Percentiles rank a stretch among this genome's conserved stretches.
Evolutionary conservation across 331 rosid species (phyloP).

Genomic region (Rosa hybrid): DNA sequence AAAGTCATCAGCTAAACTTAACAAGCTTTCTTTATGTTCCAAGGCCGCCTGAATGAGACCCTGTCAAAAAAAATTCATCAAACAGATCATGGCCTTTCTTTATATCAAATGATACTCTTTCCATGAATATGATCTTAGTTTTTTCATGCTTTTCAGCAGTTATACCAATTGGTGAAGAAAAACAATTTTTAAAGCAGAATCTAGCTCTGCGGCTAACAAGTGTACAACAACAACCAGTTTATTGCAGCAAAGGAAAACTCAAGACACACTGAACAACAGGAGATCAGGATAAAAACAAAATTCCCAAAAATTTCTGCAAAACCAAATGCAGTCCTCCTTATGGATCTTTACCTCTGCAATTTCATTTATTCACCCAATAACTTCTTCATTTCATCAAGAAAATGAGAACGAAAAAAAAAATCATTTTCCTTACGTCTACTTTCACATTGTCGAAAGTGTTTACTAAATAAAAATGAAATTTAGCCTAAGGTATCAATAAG

Average conservation of each 20-base stretch:
- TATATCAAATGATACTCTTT: neutral
- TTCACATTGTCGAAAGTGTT: neutral
- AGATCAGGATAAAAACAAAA: slow-evolving; percentile 1
- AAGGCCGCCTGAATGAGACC: neutral
- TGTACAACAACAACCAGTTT: neutral
- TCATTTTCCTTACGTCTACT: neutral
- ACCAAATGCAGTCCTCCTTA: neutral
- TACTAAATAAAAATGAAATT: neutral
- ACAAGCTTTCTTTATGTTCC: slow-evolving; percentile 27
- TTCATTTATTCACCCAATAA: neutral
- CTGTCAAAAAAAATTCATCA: neutral
- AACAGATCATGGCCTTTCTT: neutral
- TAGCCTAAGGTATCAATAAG: neutral
- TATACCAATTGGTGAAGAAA: neutral
- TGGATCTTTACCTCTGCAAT: neutral
- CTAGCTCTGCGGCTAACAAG: neutral
- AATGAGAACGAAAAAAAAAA: neutral
- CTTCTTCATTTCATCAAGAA: neutral
- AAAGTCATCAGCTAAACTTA: slow-evolving; percentile 47
- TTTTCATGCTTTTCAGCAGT: neutral
- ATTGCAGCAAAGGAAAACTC: neutral
- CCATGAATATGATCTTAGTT: neutral
- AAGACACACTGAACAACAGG: neutral
- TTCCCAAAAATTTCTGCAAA: neutral
- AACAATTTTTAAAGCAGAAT: neutral